Base-by-base conservation (phyloP, 2,329 filamentous ascomycete species). In the Xylariaceae sp. region DNA sequence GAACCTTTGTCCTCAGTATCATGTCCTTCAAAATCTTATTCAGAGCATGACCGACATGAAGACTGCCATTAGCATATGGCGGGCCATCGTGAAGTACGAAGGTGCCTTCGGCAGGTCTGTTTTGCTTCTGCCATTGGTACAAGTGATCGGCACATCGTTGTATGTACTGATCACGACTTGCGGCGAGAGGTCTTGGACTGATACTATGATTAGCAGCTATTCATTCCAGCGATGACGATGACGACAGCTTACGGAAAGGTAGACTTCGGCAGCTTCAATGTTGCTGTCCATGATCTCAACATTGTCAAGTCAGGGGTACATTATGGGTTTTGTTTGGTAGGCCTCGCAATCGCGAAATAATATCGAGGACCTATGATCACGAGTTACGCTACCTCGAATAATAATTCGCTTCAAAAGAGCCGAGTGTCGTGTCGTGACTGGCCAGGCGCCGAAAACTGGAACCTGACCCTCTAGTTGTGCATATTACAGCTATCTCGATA, bases 1-100 rank as follows among this genome's bases (percentile, higher is more conserved):
- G 84, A 57, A 97, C 75, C 73, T 96, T 85, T 58, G 87, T 84
- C 41, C 94, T 83, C 63, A 91, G 79, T 58, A 95, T 89, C 66
- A 97, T 88, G 72, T 99, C 94, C 76, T 99, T 99, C 56, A 96
- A 78, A 63, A 97, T 87, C 74, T 99, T 99, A 73, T 99, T 99
- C 68, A 99, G 76, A 37, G 94, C 91, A 76, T 99, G 94, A 2
- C 94, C 94, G 57, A 95, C 84, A 67, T 99, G 94, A 7, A 99
- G 80, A 44, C 80, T 81, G 11, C 94, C 94, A 73, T 99, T 99
- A 60, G 94, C 94, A 70, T 97, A 99, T 0, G 94, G 94, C 0
- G 94, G 94, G 0, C 94, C 94, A 83, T 99, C 94, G 68, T 97
- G 94, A 6, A 99, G 77, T 1, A 91, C 76, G 62, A 97, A 99